These are phyloP conservation scores for Carex pumila DNA, from an alignment of 176 grass and related monocot species.

Conservation along the genomic window DNA sequence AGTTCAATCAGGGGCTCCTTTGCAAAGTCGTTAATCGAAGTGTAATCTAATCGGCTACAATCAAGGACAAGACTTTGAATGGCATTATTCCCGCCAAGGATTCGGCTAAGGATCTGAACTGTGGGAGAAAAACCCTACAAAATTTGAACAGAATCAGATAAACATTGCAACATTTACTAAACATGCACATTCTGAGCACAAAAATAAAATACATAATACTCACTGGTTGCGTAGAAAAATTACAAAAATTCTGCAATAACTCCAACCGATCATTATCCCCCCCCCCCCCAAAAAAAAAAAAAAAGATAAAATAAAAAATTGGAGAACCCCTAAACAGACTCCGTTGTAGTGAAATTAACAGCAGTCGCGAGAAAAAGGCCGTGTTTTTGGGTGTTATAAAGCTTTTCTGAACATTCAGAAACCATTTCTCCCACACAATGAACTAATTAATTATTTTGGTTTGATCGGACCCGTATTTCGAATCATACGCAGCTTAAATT, in stretches of 20 bases:
- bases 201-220: background rate
- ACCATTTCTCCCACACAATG: background rate
- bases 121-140: constrained; percentile 55
- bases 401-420: background rate
- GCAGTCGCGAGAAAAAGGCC: background rate
- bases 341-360: background rate
- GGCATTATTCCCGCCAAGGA: constrained; percentile 46
- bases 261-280: too few species aligned
- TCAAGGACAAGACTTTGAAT: constrained; percentile 51
- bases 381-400: background rate
- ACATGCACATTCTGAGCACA: background rate
- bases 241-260: background rate
- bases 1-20: constrained; percentile 63
- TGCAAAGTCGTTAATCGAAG: constrained; percentile 38
- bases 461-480: background rate
- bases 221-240: background rate
- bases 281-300: background rate
- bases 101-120: constrained; percentile 34
- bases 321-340: background rate
- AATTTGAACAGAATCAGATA: background rate
- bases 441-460: background rate
- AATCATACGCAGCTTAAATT: background rate
- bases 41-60: constrained; percentile 65
- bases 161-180: constrained; percentile 8
- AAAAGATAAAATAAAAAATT: background rate